Conservation (phyloP, 306 rosid genomes). For the Myrica gale region DNA sequence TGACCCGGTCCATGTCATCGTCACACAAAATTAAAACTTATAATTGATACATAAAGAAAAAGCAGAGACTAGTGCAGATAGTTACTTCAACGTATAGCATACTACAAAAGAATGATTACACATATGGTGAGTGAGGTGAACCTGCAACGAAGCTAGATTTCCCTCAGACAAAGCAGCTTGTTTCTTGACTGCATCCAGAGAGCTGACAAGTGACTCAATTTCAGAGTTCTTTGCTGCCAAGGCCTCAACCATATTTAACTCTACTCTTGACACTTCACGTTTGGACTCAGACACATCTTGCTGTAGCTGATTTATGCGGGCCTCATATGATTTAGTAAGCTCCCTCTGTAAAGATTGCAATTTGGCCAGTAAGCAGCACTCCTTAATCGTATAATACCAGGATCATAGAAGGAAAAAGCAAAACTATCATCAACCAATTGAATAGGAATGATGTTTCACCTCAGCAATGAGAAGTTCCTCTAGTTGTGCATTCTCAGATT, state of each 20-base stretch:
- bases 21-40: neutral
- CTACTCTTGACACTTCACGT: constrained; percentile 77
- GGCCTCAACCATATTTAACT: constrained; percentile 86
- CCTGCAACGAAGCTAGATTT: constrained; percentile 90
- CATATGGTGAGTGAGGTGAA: constrained; percentile 32
- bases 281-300: constrained; percentile 70
- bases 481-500: constrained; percentile 93
- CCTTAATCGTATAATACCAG: neutral
- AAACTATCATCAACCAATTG: constrained; percentile 22
- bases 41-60: neutral
- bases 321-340: constrained; percentile 84
- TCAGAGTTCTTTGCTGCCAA: constrained; percentile 90
- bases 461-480: constrained; percentile 96
- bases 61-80: constrained; percentile 15
- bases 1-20: constrained; percentile 4
- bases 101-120: constrained; percentile 6
- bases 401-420: neutral
- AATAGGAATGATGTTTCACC: constrained; percentile 44
- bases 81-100: constrained; percentile 9
- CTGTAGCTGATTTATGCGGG: constrained; percentile 77
- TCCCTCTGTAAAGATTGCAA: constrained; percentile 66
- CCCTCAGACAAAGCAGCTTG: constrained; percentile 93
- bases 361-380: constrained; percentile 10
- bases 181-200: constrained; percentile 80
- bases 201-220: constrained; percentile 76